Evolutionary conservation across 345 rosid species (phyloP).

Genomic region (Linum lewisii): DNA sequence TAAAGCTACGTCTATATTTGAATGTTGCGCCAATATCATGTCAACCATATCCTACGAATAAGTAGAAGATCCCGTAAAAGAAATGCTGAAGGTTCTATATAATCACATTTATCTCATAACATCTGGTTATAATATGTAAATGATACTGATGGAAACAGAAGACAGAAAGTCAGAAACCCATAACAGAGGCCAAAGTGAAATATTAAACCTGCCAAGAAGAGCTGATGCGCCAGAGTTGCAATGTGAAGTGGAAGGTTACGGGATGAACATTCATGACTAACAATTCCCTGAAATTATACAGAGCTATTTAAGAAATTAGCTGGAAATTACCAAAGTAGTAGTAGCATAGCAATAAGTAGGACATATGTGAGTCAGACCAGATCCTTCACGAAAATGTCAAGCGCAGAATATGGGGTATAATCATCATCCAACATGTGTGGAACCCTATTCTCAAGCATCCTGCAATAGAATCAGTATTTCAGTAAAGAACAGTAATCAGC

Average conservation of each 20-base stretch:
- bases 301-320: conserved; percentile 4
- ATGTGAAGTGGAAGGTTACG: conserved; percentile 75
- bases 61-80: too few species aligned
- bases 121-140: too few species aligned
- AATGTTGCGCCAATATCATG: too few species aligned
- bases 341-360: not conserved
- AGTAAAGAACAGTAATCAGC: not conserved
- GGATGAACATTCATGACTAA: conserved; percentile 55
- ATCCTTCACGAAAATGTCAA: conserved; percentile 95
- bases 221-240: conserved; percentile 71
- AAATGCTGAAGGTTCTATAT: too few species aligned
- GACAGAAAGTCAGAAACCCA: too few species aligned
- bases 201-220: conserved; percentile 64
- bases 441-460: conserved; percentile 98
- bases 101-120: too few species aligned
- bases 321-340: not conserved
- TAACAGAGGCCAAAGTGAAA: too few species aligned
- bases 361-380: conserved; percentile 41
- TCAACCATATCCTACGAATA: too few species aligned
- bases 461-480: conserved; percentile 28
- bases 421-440: conserved; percentile 94
- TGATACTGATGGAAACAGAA: too few species aligned
- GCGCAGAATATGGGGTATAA: conserved; percentile 89
- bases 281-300: conserved; percentile 67
- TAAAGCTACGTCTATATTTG: too few species aligned